These are phyloP conservation scores for Chaetoscypha palmicola DNA, from an alignment of 2,329 filamentous ascomycete species.

Conservation along the genomic window DNA sequence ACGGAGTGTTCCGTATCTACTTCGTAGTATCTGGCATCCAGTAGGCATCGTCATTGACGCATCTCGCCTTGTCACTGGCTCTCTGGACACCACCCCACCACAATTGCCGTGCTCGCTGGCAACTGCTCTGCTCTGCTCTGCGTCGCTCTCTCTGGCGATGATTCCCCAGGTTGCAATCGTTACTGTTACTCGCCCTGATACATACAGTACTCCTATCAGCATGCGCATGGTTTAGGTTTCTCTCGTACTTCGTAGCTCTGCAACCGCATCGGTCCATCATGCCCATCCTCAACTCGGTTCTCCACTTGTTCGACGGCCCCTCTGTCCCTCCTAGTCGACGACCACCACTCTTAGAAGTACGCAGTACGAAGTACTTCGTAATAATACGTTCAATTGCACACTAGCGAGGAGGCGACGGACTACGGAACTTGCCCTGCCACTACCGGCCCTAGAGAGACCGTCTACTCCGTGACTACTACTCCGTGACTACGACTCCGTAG, in stretches of 20 bases:
- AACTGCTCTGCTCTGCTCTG: too few relatives aligned
- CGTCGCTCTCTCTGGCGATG: background rate
- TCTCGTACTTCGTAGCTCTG: background rate
- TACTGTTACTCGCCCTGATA: background rate
- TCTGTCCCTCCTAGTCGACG: background rate
- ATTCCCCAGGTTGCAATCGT: background rate
- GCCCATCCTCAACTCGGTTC: conserved; percentile 6
- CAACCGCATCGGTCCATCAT: conserved; percentile 5
- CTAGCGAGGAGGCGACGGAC: background rate
- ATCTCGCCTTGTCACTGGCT: too few relatives aligned
- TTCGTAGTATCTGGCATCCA: too few relatives aligned
- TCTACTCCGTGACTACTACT: too few relatives aligned
- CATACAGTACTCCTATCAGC: background rate
- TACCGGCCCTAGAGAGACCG: background rate
- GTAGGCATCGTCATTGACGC: too few relatives aligned
- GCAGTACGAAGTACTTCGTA: too few relatives aligned
- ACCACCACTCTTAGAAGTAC: too few relatives aligned
- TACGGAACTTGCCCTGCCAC: background rate
- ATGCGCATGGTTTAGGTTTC: background rate
- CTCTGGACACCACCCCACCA: too few relatives aligned
- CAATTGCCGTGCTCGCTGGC: too few relatives aligned
- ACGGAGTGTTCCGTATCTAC: too few relatives aligned
- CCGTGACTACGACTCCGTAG: too few relatives aligned
- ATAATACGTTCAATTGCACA: background rate
- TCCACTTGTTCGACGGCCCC: conserved; percentile 5